Base-by-base conservation (phyloP, 1,139 yeast genomes). In the Pichia sp. region DNA sequence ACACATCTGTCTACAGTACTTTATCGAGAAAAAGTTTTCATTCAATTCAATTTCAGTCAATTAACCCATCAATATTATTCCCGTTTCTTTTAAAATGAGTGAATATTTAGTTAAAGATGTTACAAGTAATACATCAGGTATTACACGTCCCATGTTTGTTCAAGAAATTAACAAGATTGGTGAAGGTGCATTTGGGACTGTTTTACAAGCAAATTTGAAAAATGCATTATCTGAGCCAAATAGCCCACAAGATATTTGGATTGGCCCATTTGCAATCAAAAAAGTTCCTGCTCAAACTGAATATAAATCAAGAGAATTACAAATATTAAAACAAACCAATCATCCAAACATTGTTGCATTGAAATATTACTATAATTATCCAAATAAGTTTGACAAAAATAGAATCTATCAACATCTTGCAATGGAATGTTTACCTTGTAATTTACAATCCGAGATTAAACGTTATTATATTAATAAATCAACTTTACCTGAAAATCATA, bases 201-300 rank as follows among this genome's bases (percentile, higher is more conserved):
- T 86, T 25, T 84, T 84, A 14, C 90, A 85, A 64, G 91, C 95
- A 0, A 79, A 80, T 56, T 71, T 81, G 55, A 71, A 69, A 56
- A 60, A 63, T 56, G 63, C 67, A 16, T 52, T 60, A 13, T 58
- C 67, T 31, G 56, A 55, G 38, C 50, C 53, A 33, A 62, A 58
- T 25, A 56, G 58, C 22, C 53, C 53, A 1, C 56, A 55, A 41
- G 60, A 57, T 45, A 56, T 60, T 31, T 82, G 87, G 87, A 70
- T 81, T 43, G 95, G 95, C 0, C 95, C 95, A 0, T 86, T 79
- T 70, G 95, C 93, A 30, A 85, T 86, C 55, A 86, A 86, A 62
- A 76, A 88, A 61, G 93, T 85, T 1, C 91, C 91, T 27, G 93
- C 93, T 2, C 93, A 86, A 63, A 86, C 93, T 0, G 95, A 86